Evolutionary conservation across 768 basidiomycete species (phyloP), one percentile per base, ranked within the genome.

Genomic region (Suillus ampliporus): DNA sequence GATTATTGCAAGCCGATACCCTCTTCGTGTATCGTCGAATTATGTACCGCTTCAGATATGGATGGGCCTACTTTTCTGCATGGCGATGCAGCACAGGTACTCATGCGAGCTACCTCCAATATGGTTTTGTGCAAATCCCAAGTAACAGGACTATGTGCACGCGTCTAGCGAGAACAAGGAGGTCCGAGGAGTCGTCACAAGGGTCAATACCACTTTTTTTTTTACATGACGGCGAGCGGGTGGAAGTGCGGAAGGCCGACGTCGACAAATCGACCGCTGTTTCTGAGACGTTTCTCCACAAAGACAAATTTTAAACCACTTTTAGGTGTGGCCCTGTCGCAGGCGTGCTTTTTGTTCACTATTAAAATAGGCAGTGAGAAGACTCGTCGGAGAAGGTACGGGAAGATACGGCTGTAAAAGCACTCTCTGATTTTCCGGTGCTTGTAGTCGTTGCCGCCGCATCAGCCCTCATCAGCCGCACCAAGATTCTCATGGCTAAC

Each of bases 361-460:
- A 41, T 56, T 53, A 71, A 72, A 69, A 68, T 72, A 66, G 64
- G 7, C 63, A 62, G 64, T 75, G 74, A 61, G 74, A 76, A 71
- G 13, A 35, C 31, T 11, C 37, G n/a, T 61, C 64, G 60, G 66
- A 48, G 57, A 57, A 63, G 69, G 23, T 48, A 48, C 21, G 46
- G 26, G 47, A 34, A 51, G 34, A 51, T 47, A 62, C 60, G 51
- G 37, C 48, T 63, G 47, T 52, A 61, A 58, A 61, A 46, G 23
- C 34, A 38, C 47, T 60, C 9, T 52, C 48, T 54, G 51, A 41
- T 46, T 60, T 68, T 14, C 67, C 72, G 69, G 73, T 35, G 58
- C 57, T 66, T 75, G 70, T 65, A 69, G 58, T 37, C 46, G 31
- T 61, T 66, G 56, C 67, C 59, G 61, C 64, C 64, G 60, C 64